Evolutionary conservation across 768 basidiomycete genomes (phyloP).

Genomic region (Leccinum truebloodii): DNA sequence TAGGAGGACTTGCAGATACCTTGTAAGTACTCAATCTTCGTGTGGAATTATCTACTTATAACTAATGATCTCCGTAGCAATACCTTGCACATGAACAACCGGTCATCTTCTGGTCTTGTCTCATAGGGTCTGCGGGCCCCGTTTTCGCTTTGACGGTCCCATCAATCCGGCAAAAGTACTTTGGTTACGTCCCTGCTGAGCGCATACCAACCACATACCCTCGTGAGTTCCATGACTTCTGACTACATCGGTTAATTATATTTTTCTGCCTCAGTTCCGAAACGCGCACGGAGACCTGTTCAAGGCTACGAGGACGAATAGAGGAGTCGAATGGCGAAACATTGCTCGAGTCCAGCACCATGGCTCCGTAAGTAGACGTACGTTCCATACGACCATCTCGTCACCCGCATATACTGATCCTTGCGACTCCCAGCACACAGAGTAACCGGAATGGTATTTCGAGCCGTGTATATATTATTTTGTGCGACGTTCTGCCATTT

Average conservation of each 20-base stretch:
- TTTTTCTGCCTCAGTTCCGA: slow-evolving; percentile 52
- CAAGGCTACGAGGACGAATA: slow-evolving; percentile 74
- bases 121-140: slow-evolving; percentile 76
- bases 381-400: not conserved
- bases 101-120: slow-evolving; percentile 84
- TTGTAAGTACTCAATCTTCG: slow-evolving; percentile 19
- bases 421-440: too few species aligned
- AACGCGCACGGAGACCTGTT: slow-evolving; percentile 66
- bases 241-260: too few species aligned
- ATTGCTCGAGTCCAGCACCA: not conserved
- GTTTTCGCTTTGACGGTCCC: slow-evolving; percentile 72
- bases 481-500: too few species aligned
- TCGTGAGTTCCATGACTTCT: slow-evolving; percentile 46
- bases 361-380: slow-evolving; percentile 10
- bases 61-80: slow-evolving; percentile 53
- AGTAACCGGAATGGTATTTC: too few species aligned
- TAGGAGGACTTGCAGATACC: slow-evolving; percentile 30
- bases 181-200: slow-evolving; percentile 73
- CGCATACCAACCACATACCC: slow-evolving; percentile 78
- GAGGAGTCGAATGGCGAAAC: not conserved
- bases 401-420: not conserved
- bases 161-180: slow-evolving; percentile 66
- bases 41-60: not conserved
- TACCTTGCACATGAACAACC: slow-evolving; percentile 88
- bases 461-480: too few species aligned